Percentiles rank a stretch among this genome's conserved stretches.
phyloP scores from a whole-genome alignment of 2,329 filamentous ascomycete species.

The Botrytis galanthina region DNA sequence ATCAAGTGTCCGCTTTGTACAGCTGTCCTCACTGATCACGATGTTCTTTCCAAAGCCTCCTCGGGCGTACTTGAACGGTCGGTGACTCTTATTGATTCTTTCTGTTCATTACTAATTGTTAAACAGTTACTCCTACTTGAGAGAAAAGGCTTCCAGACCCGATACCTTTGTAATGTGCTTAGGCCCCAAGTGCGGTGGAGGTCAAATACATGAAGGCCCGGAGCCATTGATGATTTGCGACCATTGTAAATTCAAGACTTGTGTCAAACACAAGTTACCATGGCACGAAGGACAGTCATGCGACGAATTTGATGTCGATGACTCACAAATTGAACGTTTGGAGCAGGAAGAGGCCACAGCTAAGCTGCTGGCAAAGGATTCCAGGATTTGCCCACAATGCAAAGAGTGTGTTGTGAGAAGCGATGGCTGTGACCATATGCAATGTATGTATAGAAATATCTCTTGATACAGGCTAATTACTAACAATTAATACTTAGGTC shows the following conservation, averaged over 20 bases:
- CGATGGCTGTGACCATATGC: constrained; percentile 32
- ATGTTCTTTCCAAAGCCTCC: neutral
- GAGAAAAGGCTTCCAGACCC: constrained; percentile 2
- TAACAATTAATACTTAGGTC: neutral
- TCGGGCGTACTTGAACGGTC: neutral
- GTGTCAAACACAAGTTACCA: constrained; percentile 29
- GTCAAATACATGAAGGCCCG: constrained; percentile 25
- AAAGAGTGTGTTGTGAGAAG: constrained; percentile 26
- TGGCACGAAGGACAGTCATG: constrained; percentile 32
- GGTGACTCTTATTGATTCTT: neutral
- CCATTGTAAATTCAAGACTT: constrained; percentile 28
- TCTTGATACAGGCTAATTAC: neutral
- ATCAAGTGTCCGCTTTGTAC: constrained; percentile 15
- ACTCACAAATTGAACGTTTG: constrained; percentile 31
- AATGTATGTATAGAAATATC: constrained; percentile 18
- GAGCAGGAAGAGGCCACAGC: constrained; percentile 32
- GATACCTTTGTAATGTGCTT: constrained; percentile 23
- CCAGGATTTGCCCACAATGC: constrained; percentile 29
- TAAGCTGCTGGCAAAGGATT: constrained; percentile 27
- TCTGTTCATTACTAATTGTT: neutral
- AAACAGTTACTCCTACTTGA: constrained; percentile 5
- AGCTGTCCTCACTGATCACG: neutral
- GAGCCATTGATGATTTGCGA: constrained; percentile 30
- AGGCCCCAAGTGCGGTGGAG: constrained; percentile 23
- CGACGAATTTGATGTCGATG: constrained; percentile 29